Conservation (phyloP, 495 filamentous ascomycete species). For the Tuber umbilicatum region DNA sequence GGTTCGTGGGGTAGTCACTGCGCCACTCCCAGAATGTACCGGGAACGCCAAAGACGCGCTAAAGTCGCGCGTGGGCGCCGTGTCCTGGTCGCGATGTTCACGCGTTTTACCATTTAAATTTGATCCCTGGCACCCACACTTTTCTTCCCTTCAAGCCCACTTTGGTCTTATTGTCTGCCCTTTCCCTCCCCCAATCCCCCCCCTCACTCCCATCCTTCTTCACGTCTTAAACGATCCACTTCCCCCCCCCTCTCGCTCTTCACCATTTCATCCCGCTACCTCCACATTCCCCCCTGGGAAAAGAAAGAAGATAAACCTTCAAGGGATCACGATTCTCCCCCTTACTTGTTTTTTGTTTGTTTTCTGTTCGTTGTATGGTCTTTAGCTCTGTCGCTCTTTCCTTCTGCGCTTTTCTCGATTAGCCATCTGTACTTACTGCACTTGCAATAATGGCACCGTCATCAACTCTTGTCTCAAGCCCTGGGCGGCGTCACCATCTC, state of each 20-base stretch:
- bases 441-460: constrained; percentile 27
- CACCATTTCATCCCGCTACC: background rate
- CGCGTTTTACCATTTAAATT: background rate
- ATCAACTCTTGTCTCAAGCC: constrained; percentile 21
- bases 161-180: background rate
- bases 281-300: background rate
- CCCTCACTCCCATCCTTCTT: background rate
- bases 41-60: background rate
- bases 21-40: background rate
- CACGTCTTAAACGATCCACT: background rate
- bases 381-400: constrained; percentile 10
- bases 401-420: background rate
- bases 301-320: background rate
- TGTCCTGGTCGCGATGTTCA: background rate
- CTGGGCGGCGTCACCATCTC: constrained; percentile 22
- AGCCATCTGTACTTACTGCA: constrained; percentile 4
- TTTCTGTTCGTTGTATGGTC: constrained; percentile 5
- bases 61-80: background rate
- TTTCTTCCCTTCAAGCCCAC: background rate
- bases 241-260: background rate
- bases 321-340: constrained; percentile 13
- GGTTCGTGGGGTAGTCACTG: constrained; percentile 4
- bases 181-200: background rate
- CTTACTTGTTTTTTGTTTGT: background rate
- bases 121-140: background rate